Evolutionary conservation across 345 rosid species (phyloP).

Genomic region (Chamaenerion angustifolium): DNA sequence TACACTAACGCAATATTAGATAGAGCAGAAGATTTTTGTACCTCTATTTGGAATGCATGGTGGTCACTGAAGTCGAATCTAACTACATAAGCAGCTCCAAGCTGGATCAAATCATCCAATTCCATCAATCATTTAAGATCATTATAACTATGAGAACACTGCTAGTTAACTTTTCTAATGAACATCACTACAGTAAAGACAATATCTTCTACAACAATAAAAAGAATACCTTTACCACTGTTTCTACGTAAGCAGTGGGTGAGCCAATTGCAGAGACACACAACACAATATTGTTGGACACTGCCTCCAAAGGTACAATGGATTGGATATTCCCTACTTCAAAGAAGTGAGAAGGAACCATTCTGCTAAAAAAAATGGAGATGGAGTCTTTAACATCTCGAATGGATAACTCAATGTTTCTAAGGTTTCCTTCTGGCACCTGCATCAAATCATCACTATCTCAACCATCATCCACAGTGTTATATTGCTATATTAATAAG

Average conservation of each 20-base stretch:
- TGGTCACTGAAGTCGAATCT: slow-evolving; percentile 70
- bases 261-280: slow-evolving; percentile 78
- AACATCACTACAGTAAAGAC: too few relatives aligned
- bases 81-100: slow-evolving; percentile 40
- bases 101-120: slow-evolving; percentile 23
- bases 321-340: slow-evolving; percentile 26
- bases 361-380: slow-evolving; percentile 41
- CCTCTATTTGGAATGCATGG: slow-evolving; percentile 37
- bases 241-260: slow-evolving; percentile 46
- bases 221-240: slow-evolving; percentile 28
- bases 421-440: slow-evolving; percentile 32
- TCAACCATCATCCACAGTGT: too few relatives aligned
- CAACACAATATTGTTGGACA: slow-evolving; percentile 23
- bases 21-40: slow-evolving; percentile 9
- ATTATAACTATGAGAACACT: too few relatives aligned
- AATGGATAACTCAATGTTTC: slow-evolving; percentile 29
- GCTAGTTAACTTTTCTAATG: too few relatives aligned
- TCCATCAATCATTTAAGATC: too few relatives aligned
- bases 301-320: slow-evolving; percentile 22
- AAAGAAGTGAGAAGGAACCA: slow-evolving; percentile 46
- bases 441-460: slow-evolving; percentile 10
- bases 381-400: slow-evolving; percentile 35
- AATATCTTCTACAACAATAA: too few relatives aligned
- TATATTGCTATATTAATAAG: too few relatives aligned
- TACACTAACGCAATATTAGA: too few relatives aligned